Percentiles rank a stretch among this genome's conserved stretches.
These are phyloP conservation scores for Kwoniella shandongensis DNA, from an alignment of 768 basidiomycete species.

Conservation along the genomic window DNA sequence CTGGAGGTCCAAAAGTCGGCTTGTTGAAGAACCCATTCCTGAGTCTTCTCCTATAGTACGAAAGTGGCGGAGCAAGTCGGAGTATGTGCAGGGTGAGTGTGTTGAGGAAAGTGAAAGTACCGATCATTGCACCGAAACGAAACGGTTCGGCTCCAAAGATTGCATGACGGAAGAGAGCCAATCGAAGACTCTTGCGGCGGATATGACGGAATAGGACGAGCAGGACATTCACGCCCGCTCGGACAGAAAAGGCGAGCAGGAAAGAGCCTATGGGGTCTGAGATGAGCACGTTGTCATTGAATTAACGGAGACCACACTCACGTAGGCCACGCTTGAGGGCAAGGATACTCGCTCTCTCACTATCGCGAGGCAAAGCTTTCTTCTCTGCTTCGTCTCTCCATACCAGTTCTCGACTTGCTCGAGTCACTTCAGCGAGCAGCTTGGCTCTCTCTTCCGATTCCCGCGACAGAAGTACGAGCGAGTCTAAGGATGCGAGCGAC, in stretches of 20 bases:
- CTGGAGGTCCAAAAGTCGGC: constrained; percentile 49
- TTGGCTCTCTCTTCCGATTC: constrained; percentile 28
- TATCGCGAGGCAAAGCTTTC: constrained; percentile 43
- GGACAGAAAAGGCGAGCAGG: constrained; percentile 73
- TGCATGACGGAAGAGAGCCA: constrained; percentile 72
- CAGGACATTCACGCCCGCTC: constrained; percentile 79
- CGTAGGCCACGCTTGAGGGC: constrained; percentile 45
- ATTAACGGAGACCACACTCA: constrained; percentile 17
- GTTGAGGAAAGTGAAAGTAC: constrained; percentile 52
- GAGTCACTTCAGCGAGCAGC: constrained; percentile 35
- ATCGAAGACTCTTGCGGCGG: constrained; percentile 61
- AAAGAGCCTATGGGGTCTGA: constrained; percentile 66
- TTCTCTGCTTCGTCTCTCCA: constrained; percentile 48
- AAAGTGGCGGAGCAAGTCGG: constrained; percentile 46
- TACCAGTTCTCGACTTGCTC: constrained; percentile 45
- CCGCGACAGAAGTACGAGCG: constrained; percentile 37
- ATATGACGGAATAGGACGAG: constrained; percentile 73
- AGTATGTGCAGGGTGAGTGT: constrained; percentile 50
- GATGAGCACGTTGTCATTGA: not conserved
- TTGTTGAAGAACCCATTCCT: constrained; percentile 30
- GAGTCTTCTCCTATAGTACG: constrained; percentile 42
- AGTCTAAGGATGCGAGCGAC: constrained; percentile 50
- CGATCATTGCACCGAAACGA: constrained; percentile 85
- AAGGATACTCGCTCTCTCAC: constrained; percentile 49
- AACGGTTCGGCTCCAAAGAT: constrained; percentile 79